Evolutionary conservation across 2,329 filamentous ascomycete genomes (phyloP).

Genomic region (Lasiodiplodia citricola): DNA sequence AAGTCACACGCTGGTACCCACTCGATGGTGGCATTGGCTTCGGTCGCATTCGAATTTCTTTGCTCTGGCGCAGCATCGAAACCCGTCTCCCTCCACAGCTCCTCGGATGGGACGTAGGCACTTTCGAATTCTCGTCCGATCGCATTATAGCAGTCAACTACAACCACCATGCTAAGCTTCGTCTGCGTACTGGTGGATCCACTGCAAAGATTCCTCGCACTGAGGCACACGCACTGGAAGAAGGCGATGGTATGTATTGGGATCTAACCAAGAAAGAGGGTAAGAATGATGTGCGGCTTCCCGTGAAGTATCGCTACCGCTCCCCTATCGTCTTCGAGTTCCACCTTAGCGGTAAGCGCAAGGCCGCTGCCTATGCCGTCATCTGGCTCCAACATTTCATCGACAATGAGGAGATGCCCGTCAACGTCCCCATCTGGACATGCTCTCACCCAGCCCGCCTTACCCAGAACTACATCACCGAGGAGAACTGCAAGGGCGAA

Average conservation of each 20-base stretch:
- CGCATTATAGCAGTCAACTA: conserved; percentile 70
- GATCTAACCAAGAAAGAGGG: conserved; percentile 59
- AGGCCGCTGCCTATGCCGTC: conserved; percentile 75
- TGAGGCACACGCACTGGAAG: conserved; percentile 63
- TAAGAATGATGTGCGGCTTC: conserved; percentile 70
- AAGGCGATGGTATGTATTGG: conserved; percentile 66
- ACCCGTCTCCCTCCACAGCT: conserved; percentile 82
- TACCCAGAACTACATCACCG: conserved; percentile 90
- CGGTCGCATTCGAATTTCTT: conserved; percentile 83
- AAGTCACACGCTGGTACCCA: conserved; percentile 93
- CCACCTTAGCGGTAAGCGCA: conserved; percentile 70
- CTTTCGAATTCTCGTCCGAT: conserved; percentile 83
- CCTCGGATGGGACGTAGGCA: conserved; percentile 93
- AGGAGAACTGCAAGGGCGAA: conserved; percentile 70
- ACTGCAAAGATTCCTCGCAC: conserved; percentile 71
- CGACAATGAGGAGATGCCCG: conserved; percentile 76
- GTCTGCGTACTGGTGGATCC: conserved; percentile 83
- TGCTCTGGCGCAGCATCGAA: conserved; percentile 90
- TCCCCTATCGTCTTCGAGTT: conserved; percentile 91
- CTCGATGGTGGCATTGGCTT: conserved; percentile 91
- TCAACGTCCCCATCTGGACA: conserved; percentile 90
- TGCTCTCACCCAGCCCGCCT: conserved; percentile 77
- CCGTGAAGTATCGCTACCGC: conserved; percentile 88
- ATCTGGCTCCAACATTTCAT: conserved; percentile 86
- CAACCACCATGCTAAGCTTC: conserved; percentile 68